A percentile compares a stretch with the other conserved stretches of the same genome.
Evolutionary conservation across 352 stramenopile genomes (phyloP).

Genomic region (Globisporangium radiosum): DNA sequence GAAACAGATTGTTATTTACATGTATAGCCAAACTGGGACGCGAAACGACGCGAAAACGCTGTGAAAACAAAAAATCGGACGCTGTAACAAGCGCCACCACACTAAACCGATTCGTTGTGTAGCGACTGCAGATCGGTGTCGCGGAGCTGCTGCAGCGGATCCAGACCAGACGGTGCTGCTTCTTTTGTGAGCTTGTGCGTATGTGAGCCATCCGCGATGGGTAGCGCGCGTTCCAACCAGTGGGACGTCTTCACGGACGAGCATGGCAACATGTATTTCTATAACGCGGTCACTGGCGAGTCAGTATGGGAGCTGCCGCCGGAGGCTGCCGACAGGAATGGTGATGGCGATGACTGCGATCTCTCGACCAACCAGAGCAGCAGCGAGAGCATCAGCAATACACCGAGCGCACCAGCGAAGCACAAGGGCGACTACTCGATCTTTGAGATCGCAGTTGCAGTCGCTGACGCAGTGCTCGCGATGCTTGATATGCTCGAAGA

Average conservation of each 20-base stretch:
- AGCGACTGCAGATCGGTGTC: too few relatives aligned
- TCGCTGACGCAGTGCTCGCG: constrained; percentile 36
- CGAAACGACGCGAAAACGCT: neutral
- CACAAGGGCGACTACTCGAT: constrained; percentile 17
- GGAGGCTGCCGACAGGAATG: constrained; percentile 21
- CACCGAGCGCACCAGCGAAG: neutral
- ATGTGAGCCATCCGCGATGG: neutral
- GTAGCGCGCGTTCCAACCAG: neutral
- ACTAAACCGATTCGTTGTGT: too few relatives aligned
- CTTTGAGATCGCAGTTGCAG: constrained; percentile 36
- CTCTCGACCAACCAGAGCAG: too few relatives aligned
- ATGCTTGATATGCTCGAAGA: constrained; percentile 33
- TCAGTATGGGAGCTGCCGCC: constrained; percentile 62
- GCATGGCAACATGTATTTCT: constrained; percentile 73
- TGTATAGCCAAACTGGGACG: neutral
- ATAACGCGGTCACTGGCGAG: constrained; percentile 56
- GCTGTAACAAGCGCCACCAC: neutral
- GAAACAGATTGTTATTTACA: too few relatives aligned
- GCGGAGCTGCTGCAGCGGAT: too few relatives aligned
- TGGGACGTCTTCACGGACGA: constrained; percentile 66
- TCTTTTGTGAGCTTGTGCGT: too few relatives aligned
- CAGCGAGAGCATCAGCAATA: neutral
- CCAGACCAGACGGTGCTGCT: too few relatives aligned
- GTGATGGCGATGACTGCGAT: neutral
- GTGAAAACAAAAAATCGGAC: neutral